These are phyloP conservation scores for Leccinum subgranulosum DNA, from an alignment of 768 basidiomycete genomes.

Conservation along the genomic window DNA sequence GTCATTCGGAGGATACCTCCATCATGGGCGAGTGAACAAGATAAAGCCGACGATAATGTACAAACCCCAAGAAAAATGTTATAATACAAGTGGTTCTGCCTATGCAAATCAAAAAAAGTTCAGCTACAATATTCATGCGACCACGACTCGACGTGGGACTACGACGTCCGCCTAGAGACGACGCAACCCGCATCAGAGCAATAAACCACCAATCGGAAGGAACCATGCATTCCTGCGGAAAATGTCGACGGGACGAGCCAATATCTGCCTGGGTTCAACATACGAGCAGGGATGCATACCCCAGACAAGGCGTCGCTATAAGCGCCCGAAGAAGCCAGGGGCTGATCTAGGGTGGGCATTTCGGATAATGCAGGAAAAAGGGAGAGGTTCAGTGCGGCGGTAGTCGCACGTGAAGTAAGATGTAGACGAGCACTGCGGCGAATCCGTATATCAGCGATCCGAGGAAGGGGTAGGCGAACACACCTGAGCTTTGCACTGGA, in stretches of 20 bases:
- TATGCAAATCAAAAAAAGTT: neutral
- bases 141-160: neutral
- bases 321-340: slow-evolving; percentile 69
- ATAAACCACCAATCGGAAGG: slow-evolving; percentile 63
- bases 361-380: slow-evolving; percentile 40
- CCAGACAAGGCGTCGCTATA: slow-evolving; percentile 77
- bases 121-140: neutral
- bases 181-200: slow-evolving; percentile 37
- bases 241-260: slow-evolving; percentile 73
- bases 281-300: slow-evolving; percentile 53
- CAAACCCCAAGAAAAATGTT: neutral
- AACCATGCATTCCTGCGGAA: slow-evolving; percentile 50
- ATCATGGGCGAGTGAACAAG: neutral
- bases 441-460: neutral
- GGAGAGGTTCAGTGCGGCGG: slow-evolving; percentile 57
- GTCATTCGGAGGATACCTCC: neutral
- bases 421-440: slow-evolving; percentile 65
- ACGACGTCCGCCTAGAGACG: slow-evolving; percentile 9
- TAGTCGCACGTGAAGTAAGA: slow-evolving; percentile 40
- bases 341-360: slow-evolving; percentile 30
- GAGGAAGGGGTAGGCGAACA: slow-evolving; percentile 32
- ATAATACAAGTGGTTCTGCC: neutral
- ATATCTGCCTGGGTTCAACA: slow-evolving; percentile 60
- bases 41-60: neutral
- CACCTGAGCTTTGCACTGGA: slow-evolving; percentile 57